Evolutionary conservation across 176 grass and related monocot species (phyloP), one percentile per base, ranked within the genome.

Genomic region (Musa acuminata): DNA sequence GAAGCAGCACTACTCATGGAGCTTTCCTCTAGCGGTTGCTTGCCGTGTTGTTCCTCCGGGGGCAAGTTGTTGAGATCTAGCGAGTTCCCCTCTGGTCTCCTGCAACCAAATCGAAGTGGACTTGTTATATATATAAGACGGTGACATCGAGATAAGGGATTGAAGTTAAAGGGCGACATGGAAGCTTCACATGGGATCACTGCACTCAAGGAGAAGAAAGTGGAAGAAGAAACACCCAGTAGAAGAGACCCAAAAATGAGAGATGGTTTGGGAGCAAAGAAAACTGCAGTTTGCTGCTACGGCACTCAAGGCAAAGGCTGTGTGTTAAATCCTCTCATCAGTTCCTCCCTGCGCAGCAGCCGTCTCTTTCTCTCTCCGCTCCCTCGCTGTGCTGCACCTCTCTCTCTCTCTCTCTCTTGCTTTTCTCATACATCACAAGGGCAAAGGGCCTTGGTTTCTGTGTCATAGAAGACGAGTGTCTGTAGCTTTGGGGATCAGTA

Each of bases 21-120:
- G 79, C 91, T 99, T 77, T 99, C 96, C 77, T 91, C 91, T 49
- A 87, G 16, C 24, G 79, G 80, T 63, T 95, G 90, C 82, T 99
- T 99, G 10, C 80, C 86, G 59, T 86, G 91, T 71, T 99, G 35
- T 43, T 43, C 35, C 35, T 99, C 96, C 70, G 91, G 91, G 27
- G 96, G 96, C 79, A 99, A 77, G 83, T 95, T 94, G 84, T 99
- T 99, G 77, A 99, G 77, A 58, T 99, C 96, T 80, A 99, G 65
- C 52, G 88, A 84, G 70, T 62, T 89, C 71, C 79, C 96, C 91
- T 89, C 86, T 72, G 87, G 91, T 80, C 88, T 91, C 96, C 96
- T 99, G 64, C 78, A 83, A 82, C 19, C 7, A 21, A 60, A 70
- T 1, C 51, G 54, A 49, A 26, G 9, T 64, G 51, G 21, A 43